Evolutionary conservation across 768 basidiomycete species (phyloP).

Genomic region (Macrolepiota albuminosa): DNA sequence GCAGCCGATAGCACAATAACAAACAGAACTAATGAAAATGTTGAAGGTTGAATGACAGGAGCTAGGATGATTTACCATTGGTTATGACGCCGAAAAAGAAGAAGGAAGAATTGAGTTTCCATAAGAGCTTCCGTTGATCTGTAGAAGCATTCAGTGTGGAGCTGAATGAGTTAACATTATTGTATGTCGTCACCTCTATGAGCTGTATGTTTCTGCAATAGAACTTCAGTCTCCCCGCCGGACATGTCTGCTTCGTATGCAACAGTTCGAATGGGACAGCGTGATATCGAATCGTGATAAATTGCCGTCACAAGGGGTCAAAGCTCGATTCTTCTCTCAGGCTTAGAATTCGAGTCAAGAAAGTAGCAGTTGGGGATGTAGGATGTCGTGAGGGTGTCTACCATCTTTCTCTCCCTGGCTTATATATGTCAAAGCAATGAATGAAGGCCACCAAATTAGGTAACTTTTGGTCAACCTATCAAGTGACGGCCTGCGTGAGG

Average conservation of each 20-base stretch:
- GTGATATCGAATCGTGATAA: too few relatives aligned
- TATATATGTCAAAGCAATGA: background rate
- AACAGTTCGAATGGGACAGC: background rate
- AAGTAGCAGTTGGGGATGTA: background rate
- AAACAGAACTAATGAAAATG: constrained; percentile 62
- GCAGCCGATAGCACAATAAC: constrained; percentile 97
- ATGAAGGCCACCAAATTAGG: background rate
- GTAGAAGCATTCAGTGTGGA: background rate
- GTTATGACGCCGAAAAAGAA: constrained; percentile 91
- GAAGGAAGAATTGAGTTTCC: constrained; percentile 59
- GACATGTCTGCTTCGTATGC: background rate
- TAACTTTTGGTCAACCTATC: background rate
- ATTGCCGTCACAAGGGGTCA: background rate
- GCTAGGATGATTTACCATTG: constrained; percentile 51
- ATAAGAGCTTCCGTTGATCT: constrained; percentile 20
- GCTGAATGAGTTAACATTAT: background rate
- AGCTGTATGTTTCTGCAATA: background rate
- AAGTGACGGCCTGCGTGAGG: background rate
- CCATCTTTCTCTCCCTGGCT: background rate
- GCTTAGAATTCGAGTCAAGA: background rate
- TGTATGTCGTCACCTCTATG: background rate
- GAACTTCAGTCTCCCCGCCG: background rate
- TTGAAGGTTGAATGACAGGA: background rate
- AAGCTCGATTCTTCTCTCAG: background rate
- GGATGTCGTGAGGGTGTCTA: background rate